These are phyloP conservation scores for Botrytis aclada DNA, from an alignment of 2,329 filamentous ascomycete species.

Conservation along the genomic window DNA sequence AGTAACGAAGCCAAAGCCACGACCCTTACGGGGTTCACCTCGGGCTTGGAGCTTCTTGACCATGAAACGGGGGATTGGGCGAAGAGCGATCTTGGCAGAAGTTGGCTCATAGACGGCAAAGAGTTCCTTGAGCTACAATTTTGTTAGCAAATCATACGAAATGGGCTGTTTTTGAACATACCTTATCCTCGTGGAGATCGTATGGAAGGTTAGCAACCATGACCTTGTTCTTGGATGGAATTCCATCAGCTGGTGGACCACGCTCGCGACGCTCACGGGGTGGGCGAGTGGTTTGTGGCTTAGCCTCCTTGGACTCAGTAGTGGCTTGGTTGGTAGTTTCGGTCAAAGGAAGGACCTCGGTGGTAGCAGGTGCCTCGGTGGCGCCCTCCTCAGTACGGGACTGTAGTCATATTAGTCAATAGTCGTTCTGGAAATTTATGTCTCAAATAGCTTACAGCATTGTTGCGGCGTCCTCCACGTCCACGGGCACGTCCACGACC, in stretches of 20 bases:
- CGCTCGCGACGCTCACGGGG: conserved; percentile 70
- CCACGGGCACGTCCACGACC: conserved; percentile 64
- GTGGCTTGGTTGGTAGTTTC: conserved; percentile 59
- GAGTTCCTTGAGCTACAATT: conserved; percentile 84
- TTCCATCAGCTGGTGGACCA: conserved; percentile 93
- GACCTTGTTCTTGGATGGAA: conserved; percentile 99
- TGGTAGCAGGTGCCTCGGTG: conserved; percentile 48
- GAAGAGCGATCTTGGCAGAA: conserved; percentile 97
- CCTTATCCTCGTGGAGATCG: conserved; percentile 96
- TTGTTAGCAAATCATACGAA: neutral
- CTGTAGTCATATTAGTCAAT: conserved; percentile 27
- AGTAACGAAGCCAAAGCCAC: conserved; percentile 97
- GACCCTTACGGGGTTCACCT: conserved; percentile 96
- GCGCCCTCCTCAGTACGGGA: conserved; percentile 40
- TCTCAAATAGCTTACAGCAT: conserved; percentile 50
- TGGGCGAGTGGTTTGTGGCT: conserved; percentile 43
- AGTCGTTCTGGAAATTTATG: neutral
- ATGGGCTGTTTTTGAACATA: conserved; percentile 43
- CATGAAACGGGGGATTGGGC: conserved; percentile 99
- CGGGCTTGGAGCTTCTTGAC: conserved; percentile 99
- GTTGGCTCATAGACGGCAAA: conserved; percentile 89
- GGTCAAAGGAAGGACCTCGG: conserved; percentile 57
- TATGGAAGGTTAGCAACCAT: conserved; percentile 99
- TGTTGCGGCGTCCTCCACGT: conserved; percentile 63
- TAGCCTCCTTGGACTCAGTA: conserved; percentile 46